A percentile compares a stretch with the other conserved stretches of the same genome.
phyloP scores from a whole-genome alignment of 108 stramenopile genomes.

The Pseudonitzschia multistriata region DNA sequence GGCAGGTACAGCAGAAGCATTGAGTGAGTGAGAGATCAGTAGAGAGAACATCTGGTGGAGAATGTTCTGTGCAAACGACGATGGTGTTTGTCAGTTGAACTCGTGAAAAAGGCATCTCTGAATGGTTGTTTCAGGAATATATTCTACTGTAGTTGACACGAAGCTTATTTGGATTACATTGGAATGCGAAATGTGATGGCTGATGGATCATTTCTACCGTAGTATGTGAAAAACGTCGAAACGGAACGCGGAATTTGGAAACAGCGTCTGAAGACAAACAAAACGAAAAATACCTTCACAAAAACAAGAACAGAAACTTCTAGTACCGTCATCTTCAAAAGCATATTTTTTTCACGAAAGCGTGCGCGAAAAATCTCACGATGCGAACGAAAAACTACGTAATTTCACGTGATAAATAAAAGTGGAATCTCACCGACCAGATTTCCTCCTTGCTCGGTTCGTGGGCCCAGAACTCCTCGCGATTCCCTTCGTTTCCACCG shows the following conservation, averaged over 20 bases:
- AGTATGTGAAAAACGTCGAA: not conserved
- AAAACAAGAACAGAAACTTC: too few relatives aligned
- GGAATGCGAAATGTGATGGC: too few relatives aligned
- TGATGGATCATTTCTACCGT: too few relatives aligned
- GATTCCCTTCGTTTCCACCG: not conserved
- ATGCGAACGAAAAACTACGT: not conserved
- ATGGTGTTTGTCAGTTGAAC: too few relatives aligned
- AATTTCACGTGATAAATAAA: not conserved
- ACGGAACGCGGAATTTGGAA: not conserved
- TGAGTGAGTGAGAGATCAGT: too few relatives aligned
- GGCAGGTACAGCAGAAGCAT: too few relatives aligned
- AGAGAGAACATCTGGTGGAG: too few relatives aligned
- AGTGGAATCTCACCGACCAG: constrained; percentile 5
- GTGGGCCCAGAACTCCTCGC: constrained; percentile 8
- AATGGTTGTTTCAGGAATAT: too few relatives aligned
- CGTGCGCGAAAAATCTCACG: constrained; percentile 1
- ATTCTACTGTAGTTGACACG: too few relatives aligned
- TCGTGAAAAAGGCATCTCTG: not conserved
- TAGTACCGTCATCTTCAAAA: constrained; percentile 11
- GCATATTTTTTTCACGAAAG: not conserved
- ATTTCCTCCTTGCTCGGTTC: constrained; percentile 17
- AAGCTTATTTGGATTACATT: too few relatives aligned
- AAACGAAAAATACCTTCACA: not conserved
- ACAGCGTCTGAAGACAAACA: not conserved
- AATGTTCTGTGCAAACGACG: too few relatives aligned